Conservation (phyloP, 805 yeast species). For the Ogataea pini region DNA sequence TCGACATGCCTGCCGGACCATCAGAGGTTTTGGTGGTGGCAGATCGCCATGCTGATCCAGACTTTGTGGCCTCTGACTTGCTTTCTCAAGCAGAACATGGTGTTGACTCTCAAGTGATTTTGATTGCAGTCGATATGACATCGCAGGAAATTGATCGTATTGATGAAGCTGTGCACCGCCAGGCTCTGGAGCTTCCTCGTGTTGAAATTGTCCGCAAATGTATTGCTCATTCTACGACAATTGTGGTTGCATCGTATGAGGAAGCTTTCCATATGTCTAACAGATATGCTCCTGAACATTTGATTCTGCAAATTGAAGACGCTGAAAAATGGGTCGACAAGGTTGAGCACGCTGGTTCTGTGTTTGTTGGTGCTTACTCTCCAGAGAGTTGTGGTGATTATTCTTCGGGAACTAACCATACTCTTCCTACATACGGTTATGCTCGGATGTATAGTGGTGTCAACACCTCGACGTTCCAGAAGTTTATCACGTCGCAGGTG, state of each 20-base stretch:
- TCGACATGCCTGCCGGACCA: constrained; percentile 99
- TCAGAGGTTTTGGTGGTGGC: constrained; percentile 97
- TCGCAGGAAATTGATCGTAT: constrained; percentile 61
- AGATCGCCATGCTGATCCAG: constrained; percentile 85
- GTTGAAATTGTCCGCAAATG: constrained; percentile 91
- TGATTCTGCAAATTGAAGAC: constrained; percentile 83
- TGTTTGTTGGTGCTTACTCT: constrained; percentile 92
- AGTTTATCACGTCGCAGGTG: constrained; percentile 91
- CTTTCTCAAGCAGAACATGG: constrained; percentile 99
- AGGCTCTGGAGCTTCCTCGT: constrained; percentile 84
- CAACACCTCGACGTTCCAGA: constrained; percentile 93
- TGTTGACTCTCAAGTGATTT: constrained; percentile 93
- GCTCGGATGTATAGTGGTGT: constrained; percentile 98
- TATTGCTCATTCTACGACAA: constrained; percentile 85
- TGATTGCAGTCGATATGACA: constrained; percentile 76
- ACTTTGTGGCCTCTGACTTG: constrained; percentile 94
- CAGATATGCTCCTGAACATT: constrained; percentile 95
- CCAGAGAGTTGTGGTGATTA: constrained; percentile 99
- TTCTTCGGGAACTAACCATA: constrained; percentile 97
- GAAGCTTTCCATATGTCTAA: constrained; percentile 89
- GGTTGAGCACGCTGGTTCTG: constrained; percentile 93
- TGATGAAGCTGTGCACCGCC: constrained; percentile 80
- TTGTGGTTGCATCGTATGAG: constrained; percentile 65
- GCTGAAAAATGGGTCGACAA: constrained; percentile 70
- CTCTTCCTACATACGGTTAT: constrained; percentile 97